Base-by-base conservation (phyloP, 305 asterid species). In the Solanum hybrid region DNA sequence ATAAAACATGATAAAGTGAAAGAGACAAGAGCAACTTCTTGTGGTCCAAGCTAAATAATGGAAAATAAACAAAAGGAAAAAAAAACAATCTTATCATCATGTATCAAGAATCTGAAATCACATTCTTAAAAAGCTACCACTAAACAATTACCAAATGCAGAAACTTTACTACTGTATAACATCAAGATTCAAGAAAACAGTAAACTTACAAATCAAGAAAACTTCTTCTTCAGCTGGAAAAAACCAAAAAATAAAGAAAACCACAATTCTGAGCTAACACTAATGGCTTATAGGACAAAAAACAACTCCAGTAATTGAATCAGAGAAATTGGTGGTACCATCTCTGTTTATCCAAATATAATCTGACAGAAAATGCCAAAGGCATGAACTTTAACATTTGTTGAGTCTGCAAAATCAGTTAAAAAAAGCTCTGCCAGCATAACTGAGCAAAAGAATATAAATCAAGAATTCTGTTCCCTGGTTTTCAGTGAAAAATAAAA, bases 381-480 rank as follows among this genome's bases (percentile, higher is more conserved):
- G 87, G 93, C 94, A 88, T 94, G 95, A 42, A 83, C 93, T 90
- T 91, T 92, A 84, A 92, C 95, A 94, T 94, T 95, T 93, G 93
- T 28, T 77, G 90, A 77, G 90, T 51, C 97, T 93, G 94, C 93
- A 89, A 90, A 91, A 90, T 92, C 91, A 88, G 97, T 94, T 94
- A 89, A 74, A 92, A 86, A 91, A 92, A 89, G 86, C 81, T 92
- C 89, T 87, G 93, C 90, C 87, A 89, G 76, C 88, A 92, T 92
- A 86, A 91, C 90, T 86, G 28, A 78, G 77, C 28, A 80, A 88
- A 74, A 88, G 35, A 80, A 75, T 80, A 90, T 51, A 86, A 71
- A 46, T 57, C 89, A 86, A 87, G 81, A 69, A 81, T 80, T 74
- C 75, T 91, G 92, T 89, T 91, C 91, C 94, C 92, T 93, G 90